phyloP scores from a whole-genome alignment of 164 flowering plant species.

The Saururus chinensis region DNA sequence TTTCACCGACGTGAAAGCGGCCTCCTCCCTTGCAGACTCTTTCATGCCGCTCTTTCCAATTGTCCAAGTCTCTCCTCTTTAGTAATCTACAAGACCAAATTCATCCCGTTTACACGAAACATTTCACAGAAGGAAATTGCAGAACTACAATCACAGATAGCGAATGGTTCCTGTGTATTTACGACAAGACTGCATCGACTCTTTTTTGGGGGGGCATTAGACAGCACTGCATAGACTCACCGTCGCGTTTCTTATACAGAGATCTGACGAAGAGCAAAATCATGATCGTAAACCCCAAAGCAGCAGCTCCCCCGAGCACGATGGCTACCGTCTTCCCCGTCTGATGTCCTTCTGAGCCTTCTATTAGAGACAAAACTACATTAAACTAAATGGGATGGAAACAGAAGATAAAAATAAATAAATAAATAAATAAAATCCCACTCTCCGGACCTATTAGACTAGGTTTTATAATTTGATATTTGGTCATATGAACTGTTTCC shows the following conservation, averaged over 20 bases:
- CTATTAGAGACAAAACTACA: neutral
- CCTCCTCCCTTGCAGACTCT: neutral
- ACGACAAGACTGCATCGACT: no score
- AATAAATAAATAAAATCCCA: no score
- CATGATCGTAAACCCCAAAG: slow-evolving; percentile 59
- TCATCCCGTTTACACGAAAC: neutral
- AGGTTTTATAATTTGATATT: no score
- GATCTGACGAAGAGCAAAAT: slow-evolving; percentile 57
- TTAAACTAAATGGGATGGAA: neutral
- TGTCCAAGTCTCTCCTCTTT: neutral
- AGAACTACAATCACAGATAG: no score
- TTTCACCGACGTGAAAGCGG: neutral
- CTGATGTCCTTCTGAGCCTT: slow-evolving; percentile 31
- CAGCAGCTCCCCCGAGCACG: slow-evolving; percentile 91
- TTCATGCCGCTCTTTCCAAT: neutral
- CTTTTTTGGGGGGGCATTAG: no score
- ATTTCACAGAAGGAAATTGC: no score
- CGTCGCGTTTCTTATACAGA: slow-evolving; percentile 68
- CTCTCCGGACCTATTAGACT: no score
- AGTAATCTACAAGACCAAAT: neutral
- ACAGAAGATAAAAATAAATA: neutral
- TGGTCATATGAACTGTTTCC: no score
- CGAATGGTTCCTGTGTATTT: no score
- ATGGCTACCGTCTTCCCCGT: slow-evolving; percentile 93
- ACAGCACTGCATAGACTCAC: no score